These are phyloP conservation scores for Dactylellina sp. DNA, from an alignment of 2,329 filamentous ascomycete species.

Conservation along the genomic window DNA sequence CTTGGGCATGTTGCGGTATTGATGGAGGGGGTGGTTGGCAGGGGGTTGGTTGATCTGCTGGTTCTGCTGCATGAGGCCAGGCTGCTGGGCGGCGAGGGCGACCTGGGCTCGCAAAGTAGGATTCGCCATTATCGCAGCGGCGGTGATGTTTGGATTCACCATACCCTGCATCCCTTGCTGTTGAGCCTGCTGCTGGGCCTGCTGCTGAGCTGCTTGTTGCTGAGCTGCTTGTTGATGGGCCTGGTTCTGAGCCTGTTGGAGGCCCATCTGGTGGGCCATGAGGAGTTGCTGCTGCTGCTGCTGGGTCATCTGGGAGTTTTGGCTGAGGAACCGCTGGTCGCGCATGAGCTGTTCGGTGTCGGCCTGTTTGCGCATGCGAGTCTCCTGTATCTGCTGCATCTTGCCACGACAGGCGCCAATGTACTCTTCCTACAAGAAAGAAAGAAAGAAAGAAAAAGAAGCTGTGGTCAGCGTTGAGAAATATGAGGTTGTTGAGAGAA, in stretches of 20 bases:
- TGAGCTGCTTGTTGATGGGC: constrained; percentile 6
- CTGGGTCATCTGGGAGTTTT: constrained; percentile 30
- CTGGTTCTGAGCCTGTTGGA: constrained; percentile 7
- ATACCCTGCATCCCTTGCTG: constrained; percentile 15
- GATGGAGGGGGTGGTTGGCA: constrained; percentile 15
- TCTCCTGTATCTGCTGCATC: constrained; percentile 55
- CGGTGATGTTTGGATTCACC: constrained; percentile 36
- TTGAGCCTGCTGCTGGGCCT: constrained; percentile 1
- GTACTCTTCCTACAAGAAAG: constrained; percentile 55
- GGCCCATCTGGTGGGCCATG: background rate
- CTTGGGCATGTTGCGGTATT: constrained; percentile 47
- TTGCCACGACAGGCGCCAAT: constrained; percentile 35
- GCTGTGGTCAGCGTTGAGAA: too few relatives aligned
- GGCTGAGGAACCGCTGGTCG: constrained; percentile 42
- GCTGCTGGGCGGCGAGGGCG: constrained; percentile 47
- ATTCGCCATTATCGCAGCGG: constrained; percentile 42
- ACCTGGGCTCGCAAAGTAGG: constrained; percentile 38
- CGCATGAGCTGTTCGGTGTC: constrained; percentile 40
- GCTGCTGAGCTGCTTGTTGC: too few relatives aligned
- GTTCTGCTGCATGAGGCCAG: constrained; percentile 29
- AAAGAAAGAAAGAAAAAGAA: too few relatives aligned
- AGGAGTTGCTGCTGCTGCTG: constrained; percentile 47
- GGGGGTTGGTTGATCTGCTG: constrained; percentile 22
- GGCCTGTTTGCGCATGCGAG: constrained; percentile 40
- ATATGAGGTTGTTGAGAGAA: background rate